Evolutionary conservation across 257 asterid genomes (phyloP), one percentile per base, ranked within the genome.

Genomic region (Fraxinus excelsior): DNA sequence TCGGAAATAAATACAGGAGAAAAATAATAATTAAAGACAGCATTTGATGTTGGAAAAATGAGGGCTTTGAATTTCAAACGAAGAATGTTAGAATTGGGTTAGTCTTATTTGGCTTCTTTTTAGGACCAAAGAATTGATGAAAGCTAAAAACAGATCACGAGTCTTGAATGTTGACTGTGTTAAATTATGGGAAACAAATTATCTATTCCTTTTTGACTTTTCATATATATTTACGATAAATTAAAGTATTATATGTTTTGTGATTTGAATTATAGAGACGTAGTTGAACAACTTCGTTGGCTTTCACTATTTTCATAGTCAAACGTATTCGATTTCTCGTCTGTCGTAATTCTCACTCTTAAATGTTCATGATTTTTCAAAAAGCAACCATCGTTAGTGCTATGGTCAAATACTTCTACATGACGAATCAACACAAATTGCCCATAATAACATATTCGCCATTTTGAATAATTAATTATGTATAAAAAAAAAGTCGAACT

Each of bases 61-160:
- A 40, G 11, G 21, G 32, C 32, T 75, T 79, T 84, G 85, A 81
- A 81, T 68, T 67, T 84, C 74, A 70, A 66, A 69, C 32, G 38
- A 67, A 7, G 74, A 65, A 72, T 25, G 11, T 34, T 60, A 23
- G 34, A 38, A 25, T 49, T 70, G 46, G 67, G 58, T 79, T 70
- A 72, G 81, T 79, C 85, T 62, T 28, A 62, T 28, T 18, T 73
- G 82, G 80, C 74, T 69, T 73, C 76, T 32, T 71, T 68, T 67
- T 76, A 9, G 70, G 79, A 84, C 86, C 82, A 72, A 76, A 62
- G 7, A 19, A 46, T 67, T 60, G 76, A 1, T 74, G 74, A 23
- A 76, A 37, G 14, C 44, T 58, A 60, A 62, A 67, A 81, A 76
- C 58, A 42, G 56, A 78, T 21, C 14, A 25, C n/a, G 29, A 53